A percentile compares a stretch with the other conserved stretches of the same genome.
phyloP scores from a whole-genome alignment of 2,329 filamentous ascomycete genomes.

The Cryphonectria nitschkei region DNA sequence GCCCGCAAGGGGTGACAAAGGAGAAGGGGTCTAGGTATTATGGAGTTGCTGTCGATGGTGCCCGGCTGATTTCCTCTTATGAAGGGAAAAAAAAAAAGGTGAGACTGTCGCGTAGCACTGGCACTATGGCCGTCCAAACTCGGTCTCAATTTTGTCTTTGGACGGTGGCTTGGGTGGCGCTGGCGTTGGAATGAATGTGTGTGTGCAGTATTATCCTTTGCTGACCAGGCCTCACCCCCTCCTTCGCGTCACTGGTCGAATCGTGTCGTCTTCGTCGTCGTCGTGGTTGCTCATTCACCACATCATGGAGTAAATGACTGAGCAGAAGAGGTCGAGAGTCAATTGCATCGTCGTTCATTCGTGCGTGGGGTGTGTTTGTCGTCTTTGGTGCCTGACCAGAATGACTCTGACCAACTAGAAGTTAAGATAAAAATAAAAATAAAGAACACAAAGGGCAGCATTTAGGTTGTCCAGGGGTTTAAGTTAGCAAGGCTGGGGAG shows the following conservation, averaged over 20 bases:
- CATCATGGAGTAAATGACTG: background rate
- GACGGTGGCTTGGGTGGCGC: background rate
- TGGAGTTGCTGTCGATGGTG: background rate
- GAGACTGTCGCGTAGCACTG: background rate
- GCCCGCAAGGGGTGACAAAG: background rate
- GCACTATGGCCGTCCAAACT: background rate
- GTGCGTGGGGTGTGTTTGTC: background rate
- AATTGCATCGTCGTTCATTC: background rate
- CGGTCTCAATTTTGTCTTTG: background rate
- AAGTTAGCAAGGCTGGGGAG: background rate
- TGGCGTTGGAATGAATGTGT: background rate
- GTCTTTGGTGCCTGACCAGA: conserved; percentile 2
- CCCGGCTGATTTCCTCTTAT: background rate
- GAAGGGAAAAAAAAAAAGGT: background rate
- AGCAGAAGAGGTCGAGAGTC: background rate
- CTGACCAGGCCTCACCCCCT: background rate
- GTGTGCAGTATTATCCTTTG: background rate
- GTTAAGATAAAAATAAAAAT: background rate
- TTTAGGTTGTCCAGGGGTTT: conserved; percentile 5
- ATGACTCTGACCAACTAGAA: background rate
- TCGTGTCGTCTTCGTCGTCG: background rate
- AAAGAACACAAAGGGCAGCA: conserved; percentile 1
- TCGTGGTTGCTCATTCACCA: background rate
- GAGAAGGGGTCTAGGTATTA: background rate
- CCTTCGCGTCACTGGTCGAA: background rate